Evolutionary conservation across 805 yeast genomes (phyloP), one percentile per base, ranked within the genome.

Genomic region (Priceomyces medius): DNA sequence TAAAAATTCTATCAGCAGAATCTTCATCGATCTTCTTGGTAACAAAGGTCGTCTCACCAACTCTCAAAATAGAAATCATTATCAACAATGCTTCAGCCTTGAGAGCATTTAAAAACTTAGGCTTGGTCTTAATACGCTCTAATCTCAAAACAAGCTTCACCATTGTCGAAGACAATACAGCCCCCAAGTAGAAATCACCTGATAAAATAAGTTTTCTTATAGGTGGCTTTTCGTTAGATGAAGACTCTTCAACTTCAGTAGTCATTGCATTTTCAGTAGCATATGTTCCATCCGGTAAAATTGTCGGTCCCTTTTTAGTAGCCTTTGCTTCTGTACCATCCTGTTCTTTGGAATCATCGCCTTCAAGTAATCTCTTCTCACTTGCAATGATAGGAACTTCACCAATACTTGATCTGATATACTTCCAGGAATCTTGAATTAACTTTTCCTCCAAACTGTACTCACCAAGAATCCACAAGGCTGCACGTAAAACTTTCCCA

Each of bases 201-300:
- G 77, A 82, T 44, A 90, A 68, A 40, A 95, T 79, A 37, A 88
- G 79, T 44, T 82, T 79, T 56, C 99, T 84, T 52, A 95, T 70
- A 35, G 95, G 88, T 20, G 90, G 88, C 50, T 73, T 74, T 12
- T 63, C 61, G n/a, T 74, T 68, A n/a, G 63, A 59, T 3, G 58
- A 63, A 4, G 60, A 62, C 12, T 49, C 49, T 7, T 53, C 48
- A 16, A 55, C 55, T 31, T 69, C 71, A 4, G 80, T 67, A 12
- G 85, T 85, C 43, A 83, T 66, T 0, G 96, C 93, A 48, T 81
- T 80, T 66, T 93, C 99, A 31, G 97, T 87, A 20, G 99, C 99
- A 65, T 93, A 93, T 0, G 99, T 93, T 53, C 99, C 99, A 68
- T 93, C 99, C n/a, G 99, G 96, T 50, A 93, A 75, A 44, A 93